phyloP scores from a whole-genome alignment of 768 basidiomycete species.

The Sarcodon sp. region DNA sequence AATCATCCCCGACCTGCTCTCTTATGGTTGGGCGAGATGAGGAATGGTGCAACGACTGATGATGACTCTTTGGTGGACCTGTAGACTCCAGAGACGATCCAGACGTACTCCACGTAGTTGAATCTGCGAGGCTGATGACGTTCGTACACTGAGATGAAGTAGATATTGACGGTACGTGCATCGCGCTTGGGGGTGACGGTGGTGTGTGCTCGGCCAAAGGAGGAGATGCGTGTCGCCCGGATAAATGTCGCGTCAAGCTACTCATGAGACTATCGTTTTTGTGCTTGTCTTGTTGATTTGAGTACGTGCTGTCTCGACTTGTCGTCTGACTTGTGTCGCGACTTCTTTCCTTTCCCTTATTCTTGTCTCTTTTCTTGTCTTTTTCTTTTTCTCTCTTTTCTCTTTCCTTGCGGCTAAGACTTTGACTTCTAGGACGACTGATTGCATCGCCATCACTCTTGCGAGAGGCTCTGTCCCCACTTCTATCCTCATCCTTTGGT shows the following conservation, averaged over 20 bases:
- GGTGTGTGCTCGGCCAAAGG: too few relatives aligned
- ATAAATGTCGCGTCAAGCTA: too few relatives aligned
- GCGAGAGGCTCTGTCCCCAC: slow-evolving; percentile 3
- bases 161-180: too few relatives aligned
- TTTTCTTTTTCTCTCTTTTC: slow-evolving; percentile 15
- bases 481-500: neutral
- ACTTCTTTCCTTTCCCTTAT: slow-evolving; percentile 7
- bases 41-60: neutral
- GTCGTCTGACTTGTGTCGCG: slow-evolving; percentile 8
- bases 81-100: too few relatives aligned
- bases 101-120: too few relatives aligned
- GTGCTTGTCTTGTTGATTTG: too few relatives aligned
- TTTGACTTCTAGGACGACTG: slow-evolving; percentile 2
- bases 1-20: neutral
- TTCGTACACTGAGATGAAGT: too few relatives aligned
- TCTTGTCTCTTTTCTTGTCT: slow-evolving; percentile 16
- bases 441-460: slow-evolving; percentile 10
- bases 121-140: too few relatives aligned
- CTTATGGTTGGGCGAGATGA: neutral
- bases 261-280: too few relatives aligned
- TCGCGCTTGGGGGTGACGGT: too few relatives aligned
- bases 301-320: slow-evolving; percentile 6
- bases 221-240: too few relatives aligned
- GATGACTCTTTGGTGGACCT: too few relatives aligned
- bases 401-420: slow-evolving; percentile 5